Percentiles rank a stretch among this genome's conserved stretches.
Evolutionary conservation across 2,329 filamentous ascomycete genomes (phyloP).

Genomic region (Bipolaris bicolor): DNA sequence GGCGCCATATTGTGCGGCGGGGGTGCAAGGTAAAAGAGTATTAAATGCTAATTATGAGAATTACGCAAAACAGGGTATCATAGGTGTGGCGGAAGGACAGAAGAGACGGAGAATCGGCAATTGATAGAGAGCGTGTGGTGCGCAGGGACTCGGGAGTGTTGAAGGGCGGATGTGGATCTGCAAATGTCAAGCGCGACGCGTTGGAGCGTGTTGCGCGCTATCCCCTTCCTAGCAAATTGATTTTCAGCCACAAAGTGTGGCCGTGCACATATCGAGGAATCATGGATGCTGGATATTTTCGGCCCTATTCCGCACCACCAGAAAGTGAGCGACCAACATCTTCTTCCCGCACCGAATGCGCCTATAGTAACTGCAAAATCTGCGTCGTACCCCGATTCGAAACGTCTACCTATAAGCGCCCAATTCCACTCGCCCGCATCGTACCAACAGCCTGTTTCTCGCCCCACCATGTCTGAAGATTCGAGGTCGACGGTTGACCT

Average conservation of each 20-base stretch:
- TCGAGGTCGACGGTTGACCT: constrained; percentile 44
- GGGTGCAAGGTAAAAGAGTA: constrained; percentile 24
- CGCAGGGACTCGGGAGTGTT: constrained; percentile 14
- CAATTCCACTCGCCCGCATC: neutral
- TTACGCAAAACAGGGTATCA: constrained; percentile 41
- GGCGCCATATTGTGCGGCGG: constrained; percentile 51
- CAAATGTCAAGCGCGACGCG: constrained; percentile 31
- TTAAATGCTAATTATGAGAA: constrained; percentile 32
- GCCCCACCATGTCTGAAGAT: constrained; percentile 54
- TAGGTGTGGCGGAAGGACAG: constrained; percentile 27
- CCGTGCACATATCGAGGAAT: constrained; percentile 21
- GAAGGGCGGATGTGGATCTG: constrained; percentile 19
- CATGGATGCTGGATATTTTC: constrained; percentile 34
- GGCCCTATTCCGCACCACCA: constrained; percentile 28
- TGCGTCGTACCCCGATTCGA: neutral
- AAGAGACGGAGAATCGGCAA: constrained; percentile 27
- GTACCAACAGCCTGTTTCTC: constrained; percentile 18
- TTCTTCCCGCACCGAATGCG: constrained; percentile 3
- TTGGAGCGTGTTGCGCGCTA: constrained; percentile 27
- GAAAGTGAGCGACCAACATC: constrained; percentile 13
- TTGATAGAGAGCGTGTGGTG: constrained; percentile 17
- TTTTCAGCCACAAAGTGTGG: constrained; percentile 27
- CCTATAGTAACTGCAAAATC: neutral
- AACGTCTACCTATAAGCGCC: neutral
- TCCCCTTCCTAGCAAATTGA: constrained; percentile 35